phyloP scores from a whole-genome alignment of 768 basidiomycete genomes.

The Termitomyces sp. region DNA sequence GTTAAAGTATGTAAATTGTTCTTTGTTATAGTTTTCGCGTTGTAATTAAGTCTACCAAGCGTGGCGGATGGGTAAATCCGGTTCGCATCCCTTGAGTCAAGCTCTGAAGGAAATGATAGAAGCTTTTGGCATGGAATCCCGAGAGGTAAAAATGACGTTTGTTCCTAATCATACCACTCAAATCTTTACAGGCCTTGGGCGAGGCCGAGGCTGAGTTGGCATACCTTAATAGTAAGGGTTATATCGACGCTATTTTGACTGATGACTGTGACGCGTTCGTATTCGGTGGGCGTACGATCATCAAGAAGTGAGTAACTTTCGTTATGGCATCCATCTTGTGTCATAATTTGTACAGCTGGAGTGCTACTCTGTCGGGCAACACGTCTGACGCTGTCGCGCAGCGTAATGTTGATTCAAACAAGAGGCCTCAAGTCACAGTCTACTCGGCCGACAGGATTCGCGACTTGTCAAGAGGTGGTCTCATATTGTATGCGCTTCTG shows the following conservation, averaged over 20 bases:
- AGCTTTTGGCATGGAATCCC: neutral
- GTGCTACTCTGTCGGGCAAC: slow-evolving; percentile 36
- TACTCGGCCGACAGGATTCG: slow-evolving; percentile 9
- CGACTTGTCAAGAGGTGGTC: slow-evolving; percentile 52
- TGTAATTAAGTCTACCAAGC: neutral
- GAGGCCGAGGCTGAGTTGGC: slow-evolving; percentile 54
- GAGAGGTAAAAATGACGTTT: neutral
- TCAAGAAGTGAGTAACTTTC: neutral
- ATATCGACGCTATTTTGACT: slow-evolving; percentile 42
- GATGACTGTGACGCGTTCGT: slow-evolving; percentile 46
- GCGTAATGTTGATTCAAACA: neutral
- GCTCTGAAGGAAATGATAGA: neutral
- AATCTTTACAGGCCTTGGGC: slow-evolving; percentile 37
- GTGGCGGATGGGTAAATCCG: neutral
- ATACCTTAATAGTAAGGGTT: slow-evolving; percentile 30
- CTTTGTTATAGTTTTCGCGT: too few relatives aligned
- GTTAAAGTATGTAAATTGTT: neutral
- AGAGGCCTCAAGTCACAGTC: neutral
- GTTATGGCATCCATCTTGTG: neutral
- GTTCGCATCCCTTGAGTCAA: neutral
- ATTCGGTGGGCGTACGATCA: slow-evolving; percentile 32
- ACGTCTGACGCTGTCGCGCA: slow-evolving; percentile 20
- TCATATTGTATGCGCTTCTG: slow-evolving; percentile 62
- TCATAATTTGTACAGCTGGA: slow-evolving; percentile 25
- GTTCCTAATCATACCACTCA: neutral